Base-by-base conservation (phyloP, 2,329 filamentous ascomycete genomes). In the Botrytis sinoallii region DNA sequence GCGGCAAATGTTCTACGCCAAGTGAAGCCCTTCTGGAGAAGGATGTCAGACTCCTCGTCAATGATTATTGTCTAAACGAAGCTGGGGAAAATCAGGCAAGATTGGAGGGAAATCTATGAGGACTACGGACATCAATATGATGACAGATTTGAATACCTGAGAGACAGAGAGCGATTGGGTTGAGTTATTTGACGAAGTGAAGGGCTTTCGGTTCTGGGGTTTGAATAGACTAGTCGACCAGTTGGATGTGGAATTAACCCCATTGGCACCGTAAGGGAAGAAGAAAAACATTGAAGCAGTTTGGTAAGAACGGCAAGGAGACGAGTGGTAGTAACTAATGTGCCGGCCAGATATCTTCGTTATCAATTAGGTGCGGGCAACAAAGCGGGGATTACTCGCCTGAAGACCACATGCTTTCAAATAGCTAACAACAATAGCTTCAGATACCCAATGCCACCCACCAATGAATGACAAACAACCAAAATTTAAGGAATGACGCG, bases 11-110 rank as follows among this genome's bases (percentile, higher is more conserved):
- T 89, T 57, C 81, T 87, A 55, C 83, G 83, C 74, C 85, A 84
- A 32, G 82, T 90, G 14, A 81, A 88, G 3, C 87, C 88, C 1
- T 88, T 48, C 80, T 90, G 70, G 87, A 89, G 80, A 84, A 86
- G 2, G 85, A 89, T 69, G 63, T 25, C 25, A 68, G 40, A 38
- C 40, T 79, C 2, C 32, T 79, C 69, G 84, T 85, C 71, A 85
- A 85, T 73, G 83, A 85, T 73, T 83, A 85, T 75, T 86, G 85
- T 75, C 78, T 86, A 2, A 80, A 82, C 0, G 81, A 83, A 42
- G 79, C 82, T 0, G 83, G 83, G 0, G 77, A 75, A 4, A 84
- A 86, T 75, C 22, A 18, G 29, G 81, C 80, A 35, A 77, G 82
- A 1, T 85, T 83, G 83, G 85, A 87, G 74, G 85, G 86, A 77